These are phyloP conservation scores for Yamadazyma olivae DNA, from an alignment of 805 yeast species.

Conservation along the genomic window DNA sequence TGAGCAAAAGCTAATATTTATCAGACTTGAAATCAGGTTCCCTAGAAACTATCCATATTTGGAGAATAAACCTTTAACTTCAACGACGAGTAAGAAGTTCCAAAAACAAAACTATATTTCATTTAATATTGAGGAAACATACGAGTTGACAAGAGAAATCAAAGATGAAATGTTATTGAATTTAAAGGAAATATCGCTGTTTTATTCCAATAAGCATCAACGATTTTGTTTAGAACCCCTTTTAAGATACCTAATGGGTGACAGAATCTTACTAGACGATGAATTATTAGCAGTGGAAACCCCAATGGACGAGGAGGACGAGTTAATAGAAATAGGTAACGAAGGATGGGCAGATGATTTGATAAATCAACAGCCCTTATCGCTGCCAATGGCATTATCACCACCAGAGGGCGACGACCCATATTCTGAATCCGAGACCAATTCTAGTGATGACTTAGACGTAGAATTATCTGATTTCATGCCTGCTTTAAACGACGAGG, in stretches of 20 bases:
- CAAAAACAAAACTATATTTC: constrained; percentile 23
- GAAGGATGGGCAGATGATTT: constrained; percentile 44
- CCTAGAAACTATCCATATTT: constrained; percentile 71
- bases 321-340: constrained; percentile 30
- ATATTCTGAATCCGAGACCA: constrained; percentile 10
- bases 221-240: constrained; percentile 79
- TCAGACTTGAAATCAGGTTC: constrained; percentile 67
- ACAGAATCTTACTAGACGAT: constrained; percentile 49
- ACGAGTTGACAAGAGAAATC: constrained; percentile 53
- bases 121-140: constrained; percentile 75
- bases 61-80: constrained; percentile 35
- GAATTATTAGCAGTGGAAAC: constrained; percentile 21
- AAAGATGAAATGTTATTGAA: constrained; percentile 49
- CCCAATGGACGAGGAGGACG: constrained; percentile 19
- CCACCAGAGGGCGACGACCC: neutral
- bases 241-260: constrained; percentile 77
- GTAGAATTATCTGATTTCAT: constrained; percentile 34
- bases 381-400: constrained; percentile 9
- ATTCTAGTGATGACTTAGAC: constrained; percentile 24
- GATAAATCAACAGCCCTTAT: constrained; percentile 31
- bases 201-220: constrained; percentile 51
- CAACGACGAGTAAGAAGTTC: constrained; percentile 13
- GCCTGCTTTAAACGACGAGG: constrained; percentile 40
- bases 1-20: constrained; percentile 50
- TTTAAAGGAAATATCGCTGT: constrained; percentile 53